Conservation (phyloP, 1,284 basidiomycete genomes). For the Omphalotus olearius region DNA sequence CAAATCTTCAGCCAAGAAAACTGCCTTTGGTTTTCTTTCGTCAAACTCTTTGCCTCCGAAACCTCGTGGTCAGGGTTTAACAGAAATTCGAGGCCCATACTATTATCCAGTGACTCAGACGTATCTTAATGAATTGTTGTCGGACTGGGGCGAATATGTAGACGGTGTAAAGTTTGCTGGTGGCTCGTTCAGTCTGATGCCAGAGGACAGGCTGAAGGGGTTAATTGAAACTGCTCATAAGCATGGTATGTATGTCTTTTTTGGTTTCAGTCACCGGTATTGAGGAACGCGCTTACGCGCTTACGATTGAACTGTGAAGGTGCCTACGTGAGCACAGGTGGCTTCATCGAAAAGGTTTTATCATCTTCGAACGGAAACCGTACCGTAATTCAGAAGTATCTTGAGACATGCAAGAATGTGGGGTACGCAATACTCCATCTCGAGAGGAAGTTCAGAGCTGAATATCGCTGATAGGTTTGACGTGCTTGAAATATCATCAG, state of each 20-base stretch:
- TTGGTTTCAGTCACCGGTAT: background rate
- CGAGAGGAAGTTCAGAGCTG: background rate
- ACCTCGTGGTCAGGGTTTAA: conserved; percentile 27
- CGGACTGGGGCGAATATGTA: conserved; percentile 34
- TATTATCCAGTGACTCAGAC: conserved; percentile 21
- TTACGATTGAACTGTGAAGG: conserved; percentile 4
- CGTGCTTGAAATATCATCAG: conserved; percentile 41
- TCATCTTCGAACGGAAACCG: conserved; percentile 32
- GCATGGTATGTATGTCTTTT: conserved; percentile 25
- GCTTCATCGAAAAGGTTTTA: conserved; percentile 39
- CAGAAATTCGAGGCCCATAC: conserved; percentile 36
- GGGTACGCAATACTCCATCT: conserved; percentile 21
- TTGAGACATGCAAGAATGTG: conserved; percentile 35
- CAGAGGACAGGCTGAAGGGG: conserved; percentile 30
- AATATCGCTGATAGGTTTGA: conserved; percentile 28
- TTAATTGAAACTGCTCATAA: conserved; percentile 38
- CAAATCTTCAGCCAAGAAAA: background rate
- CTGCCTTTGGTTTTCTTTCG: conserved; percentile 22
- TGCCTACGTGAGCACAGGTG: conserved; percentile 38
- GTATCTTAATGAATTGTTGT: conserved; percentile 19
- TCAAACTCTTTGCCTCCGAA: conserved; percentile 22
- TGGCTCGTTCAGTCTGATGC: conserved; percentile 42
- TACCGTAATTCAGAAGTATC: conserved; percentile 33
- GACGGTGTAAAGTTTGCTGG: conserved; percentile 47
- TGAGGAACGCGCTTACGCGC: background rate